Base-by-base conservation (phyloP, 23 red algal species). In the Chondrus crispus region DNA sequence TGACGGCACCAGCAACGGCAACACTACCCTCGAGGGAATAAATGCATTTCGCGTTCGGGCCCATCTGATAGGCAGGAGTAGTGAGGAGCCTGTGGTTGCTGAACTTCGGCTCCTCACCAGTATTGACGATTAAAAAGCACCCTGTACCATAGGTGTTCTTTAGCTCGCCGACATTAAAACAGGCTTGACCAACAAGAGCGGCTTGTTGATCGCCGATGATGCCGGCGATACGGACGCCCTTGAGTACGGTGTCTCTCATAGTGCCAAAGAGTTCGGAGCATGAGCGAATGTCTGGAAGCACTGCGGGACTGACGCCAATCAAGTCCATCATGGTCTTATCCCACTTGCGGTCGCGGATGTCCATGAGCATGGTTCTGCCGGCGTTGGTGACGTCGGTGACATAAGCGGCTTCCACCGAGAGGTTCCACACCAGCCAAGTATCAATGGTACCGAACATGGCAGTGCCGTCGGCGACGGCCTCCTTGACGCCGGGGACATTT, bases 121-220 rank as follows among this genome's bases (percentile, higher is more conserved):
- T 95, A 62, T 98, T 93, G 16, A 98, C 87, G 2, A 98, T 98
- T 29, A 98, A 63, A 53, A 98, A 98, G 77, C 96, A 95, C 3
- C 96, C 96, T 5, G 96, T 98, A 29, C 96, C 96, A 52, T 95
- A 98, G 7, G 96, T 98, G 86, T 63, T 80, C 88, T 98, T 98
- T 50, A 82, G 87, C 24, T 95, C 74, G 10, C 93, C 96, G 1
- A 80, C 60, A 6, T 84, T 46, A 51, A 98, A 91, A 55, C 92
- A 95, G 4, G 92, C 63, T 48, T 98, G 96, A 24, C 96, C 96
- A 22, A 98, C 87, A 38, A 98, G 90, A 14, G 96, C 96, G 30
- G 85, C 88, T 74, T 98, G 96, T 69, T 98, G 96, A 48, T 98
- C 96, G 40, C 96, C 96, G 80, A 98, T 90, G 41, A 98, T 73